Base-by-base conservation (phyloP, 768 basidiomycete species). In the Phallus indusiatus region DNA sequence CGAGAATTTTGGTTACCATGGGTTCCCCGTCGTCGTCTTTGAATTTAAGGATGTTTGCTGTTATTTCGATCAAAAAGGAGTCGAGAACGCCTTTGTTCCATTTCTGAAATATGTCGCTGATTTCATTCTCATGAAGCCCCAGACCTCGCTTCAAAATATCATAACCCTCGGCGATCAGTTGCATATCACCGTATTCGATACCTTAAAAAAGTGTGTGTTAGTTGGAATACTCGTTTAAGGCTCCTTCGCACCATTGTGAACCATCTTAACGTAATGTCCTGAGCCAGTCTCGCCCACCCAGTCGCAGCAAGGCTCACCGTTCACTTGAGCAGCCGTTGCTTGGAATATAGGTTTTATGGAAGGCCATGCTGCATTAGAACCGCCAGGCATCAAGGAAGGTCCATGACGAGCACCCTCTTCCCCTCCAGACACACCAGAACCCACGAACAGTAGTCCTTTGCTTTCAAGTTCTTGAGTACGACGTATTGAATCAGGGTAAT, bases 161-260 rank as follows among this genome's bases (percentile, higher is more conserved):
- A 73, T 99, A 99, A 5, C 92, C 94, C 75, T 99, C 96, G 62
- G 93, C 91, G 65, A 99, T 98, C 70, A 98, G 79, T 73, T 98
- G 95, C 96, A 99, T 99, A 76, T 99, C 96, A 67, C 91, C 94
- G 70, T 97, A 97, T 74, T 99, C 96, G 73, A 99, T 99, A 78
- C 95, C 95, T 94, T 64, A 37, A 48, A 5, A 3, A 54, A 18
- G 21, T 16, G 36, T 52, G 48, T 50, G 50, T 24, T 14, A 12
- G 2, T 34, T 11, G 35, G 47, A 35, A 54, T 59, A 52, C 52
- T 56, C 55, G 33, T 20, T 59, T 48, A 47, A 46, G 8, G 58
- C 42, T 34, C 60, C 56, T 56, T 70, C 70, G 68, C 72, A 86
- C 91, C 91, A 60, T 93, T 92, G 78, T 99, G 95, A 62, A 99